These are phyloP conservation scores for Eucalyptus tenuipes DNA, from an alignment of 345 rosid species.

Conservation along the genomic window DNA sequence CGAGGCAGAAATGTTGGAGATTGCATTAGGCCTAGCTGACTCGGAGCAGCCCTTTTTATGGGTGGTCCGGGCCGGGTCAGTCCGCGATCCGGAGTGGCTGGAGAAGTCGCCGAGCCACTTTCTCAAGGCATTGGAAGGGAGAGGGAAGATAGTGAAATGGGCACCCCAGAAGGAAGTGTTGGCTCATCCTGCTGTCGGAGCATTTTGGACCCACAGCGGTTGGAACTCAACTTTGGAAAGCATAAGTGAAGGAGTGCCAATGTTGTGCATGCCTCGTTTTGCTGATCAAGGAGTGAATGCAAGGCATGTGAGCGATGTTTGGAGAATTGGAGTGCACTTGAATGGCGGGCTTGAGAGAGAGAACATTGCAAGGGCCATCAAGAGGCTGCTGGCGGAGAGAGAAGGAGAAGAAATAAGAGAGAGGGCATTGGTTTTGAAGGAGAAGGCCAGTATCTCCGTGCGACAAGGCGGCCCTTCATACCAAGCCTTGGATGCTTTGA, in stretches of 20 bases:
- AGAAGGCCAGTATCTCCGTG: constrained; percentile 12
- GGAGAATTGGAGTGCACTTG: constrained; percentile 43
- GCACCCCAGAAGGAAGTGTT: constrained; percentile 54
- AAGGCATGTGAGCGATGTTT: constrained; percentile 29
- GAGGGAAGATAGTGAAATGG: constrained; percentile 55
- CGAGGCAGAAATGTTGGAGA: constrained; percentile 3
- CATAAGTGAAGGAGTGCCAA: constrained; percentile 48
- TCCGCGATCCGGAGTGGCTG: not conserved
- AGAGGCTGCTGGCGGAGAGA: constrained; percentile 9
- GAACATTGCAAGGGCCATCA: constrained; percentile 23
- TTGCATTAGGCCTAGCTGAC: constrained; percentile 15
- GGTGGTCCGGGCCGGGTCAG: constrained; percentile 15
- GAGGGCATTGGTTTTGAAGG: constrained; percentile 15
- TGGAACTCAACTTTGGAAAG: constrained; percentile 72
- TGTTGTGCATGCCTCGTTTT: constrained; percentile 60
- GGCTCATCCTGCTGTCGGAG: constrained; percentile 40
- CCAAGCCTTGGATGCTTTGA: constrained; percentile 18
- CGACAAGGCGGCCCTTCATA: constrained; percentile 26
- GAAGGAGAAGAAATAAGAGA: constrained; percentile 30
- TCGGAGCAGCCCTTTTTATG: constrained; percentile 8
- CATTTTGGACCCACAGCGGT: constrained; percentile 55
- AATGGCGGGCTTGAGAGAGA: constrained; percentile 16
- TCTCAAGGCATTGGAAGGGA: not conserved
- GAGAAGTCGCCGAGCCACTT: constrained; percentile 3
- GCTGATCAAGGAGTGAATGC: constrained; percentile 51